Conservation (phyloP, 139 green algal species). For the Chlorella ohadii region DNA sequence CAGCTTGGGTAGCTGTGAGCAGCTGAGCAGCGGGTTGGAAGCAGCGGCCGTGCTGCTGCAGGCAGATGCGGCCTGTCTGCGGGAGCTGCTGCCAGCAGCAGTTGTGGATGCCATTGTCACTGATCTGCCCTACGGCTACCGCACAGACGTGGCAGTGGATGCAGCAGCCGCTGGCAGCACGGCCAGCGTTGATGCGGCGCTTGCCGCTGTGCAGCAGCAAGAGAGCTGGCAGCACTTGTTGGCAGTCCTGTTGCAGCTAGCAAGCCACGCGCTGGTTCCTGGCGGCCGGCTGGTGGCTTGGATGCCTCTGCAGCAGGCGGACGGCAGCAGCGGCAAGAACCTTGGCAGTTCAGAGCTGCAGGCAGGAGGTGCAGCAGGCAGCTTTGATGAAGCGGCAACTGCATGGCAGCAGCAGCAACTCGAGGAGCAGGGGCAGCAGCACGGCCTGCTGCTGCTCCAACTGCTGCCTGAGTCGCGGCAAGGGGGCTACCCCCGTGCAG, state of each 20-base stretch:
- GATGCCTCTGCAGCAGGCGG: slow-evolving; percentile 15
- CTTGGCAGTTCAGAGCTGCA: neutral
- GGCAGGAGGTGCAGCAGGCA: neutral
- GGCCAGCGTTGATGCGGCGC: neutral
- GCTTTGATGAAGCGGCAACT: neutral
- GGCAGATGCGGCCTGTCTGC: neutral
- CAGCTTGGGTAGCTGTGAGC: neutral
- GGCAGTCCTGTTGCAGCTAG: slow-evolving; percentile 2
- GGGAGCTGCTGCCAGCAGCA: neutral
- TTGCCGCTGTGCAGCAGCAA: too few relatives aligned
- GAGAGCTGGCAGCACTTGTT: slow-evolving; percentile 20
- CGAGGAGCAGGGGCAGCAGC: neutral
- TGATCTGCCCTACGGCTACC: slow-evolving; percentile 31
- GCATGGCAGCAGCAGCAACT: neutral
- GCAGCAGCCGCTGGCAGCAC: neutral
- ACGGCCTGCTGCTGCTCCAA: slow-evolving; percentile 12
- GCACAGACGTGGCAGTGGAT: neutral
- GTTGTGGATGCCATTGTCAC: neutral
- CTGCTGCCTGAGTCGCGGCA: slow-evolving; percentile 18
- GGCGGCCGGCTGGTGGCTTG: slow-evolving; percentile 31
- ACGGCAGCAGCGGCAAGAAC: too few relatives aligned
- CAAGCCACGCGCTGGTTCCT: neutral
- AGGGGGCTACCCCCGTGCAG: slow-evolving; percentile 9
- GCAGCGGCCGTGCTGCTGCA: neutral
- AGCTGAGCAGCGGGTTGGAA: neutral